These are phyloP conservation scores for Sanghuangporus baumii DNA, from an alignment of 1,284 basidiomycete genomes.

Conservation along the genomic window DNA sequence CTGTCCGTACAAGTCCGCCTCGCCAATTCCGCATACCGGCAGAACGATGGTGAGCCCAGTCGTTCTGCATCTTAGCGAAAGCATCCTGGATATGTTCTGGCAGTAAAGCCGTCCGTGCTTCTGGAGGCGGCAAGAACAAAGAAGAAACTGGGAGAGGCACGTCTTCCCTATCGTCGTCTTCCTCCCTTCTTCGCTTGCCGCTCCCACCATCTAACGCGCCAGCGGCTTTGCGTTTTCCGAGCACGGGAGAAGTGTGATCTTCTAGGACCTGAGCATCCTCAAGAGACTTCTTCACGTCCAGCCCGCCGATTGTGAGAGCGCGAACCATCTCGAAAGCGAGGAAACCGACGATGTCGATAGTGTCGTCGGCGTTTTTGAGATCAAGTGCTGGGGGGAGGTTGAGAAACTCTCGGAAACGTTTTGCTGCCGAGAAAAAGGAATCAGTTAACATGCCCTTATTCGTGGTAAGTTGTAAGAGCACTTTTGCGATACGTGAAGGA, in stretches of 20 bases:
- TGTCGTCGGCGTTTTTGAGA: constrained; percentile 90
- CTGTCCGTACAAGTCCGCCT: constrained; percentile 74
- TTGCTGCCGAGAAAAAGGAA: constrained; percentile 44
- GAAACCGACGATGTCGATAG: constrained; percentile 95
- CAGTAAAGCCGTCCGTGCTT: constrained; percentile 69
- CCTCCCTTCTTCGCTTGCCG: constrained; percentile 59
- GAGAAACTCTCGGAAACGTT: constrained; percentile 94
- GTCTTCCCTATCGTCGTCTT: constrained; percentile 51
- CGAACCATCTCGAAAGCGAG: constrained; percentile 97
- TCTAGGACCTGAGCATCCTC: constrained; percentile 69
- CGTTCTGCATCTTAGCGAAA: constrained; percentile 80
- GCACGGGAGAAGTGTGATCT: constrained; percentile 49
- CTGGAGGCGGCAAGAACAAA: constrained; percentile 74
- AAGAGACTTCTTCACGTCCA: constrained; percentile 74
- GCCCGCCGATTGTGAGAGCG: constrained; percentile 81
- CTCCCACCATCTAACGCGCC: constrained; percentile 28
- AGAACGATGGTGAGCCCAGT: constrained; percentile 72
- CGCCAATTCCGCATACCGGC: constrained; percentile 86
- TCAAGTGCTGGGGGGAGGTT: constrained; percentile 88
- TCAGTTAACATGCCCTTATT: neutral
- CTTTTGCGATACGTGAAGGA: constrained; percentile 97
- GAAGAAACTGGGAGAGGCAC: constrained; percentile 58
- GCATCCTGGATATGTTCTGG: constrained; percentile 88
- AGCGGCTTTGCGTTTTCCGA: constrained; percentile 64
- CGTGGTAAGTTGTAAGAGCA: constrained; percentile 27